A percentile compares a stretch with the other conserved stretches of the same genome.
These are phyloP conservation scores for Phytophthora aleatoria DNA, from an alignment of 352 stramenopile species.

Conservation along the genomic window DNA sequence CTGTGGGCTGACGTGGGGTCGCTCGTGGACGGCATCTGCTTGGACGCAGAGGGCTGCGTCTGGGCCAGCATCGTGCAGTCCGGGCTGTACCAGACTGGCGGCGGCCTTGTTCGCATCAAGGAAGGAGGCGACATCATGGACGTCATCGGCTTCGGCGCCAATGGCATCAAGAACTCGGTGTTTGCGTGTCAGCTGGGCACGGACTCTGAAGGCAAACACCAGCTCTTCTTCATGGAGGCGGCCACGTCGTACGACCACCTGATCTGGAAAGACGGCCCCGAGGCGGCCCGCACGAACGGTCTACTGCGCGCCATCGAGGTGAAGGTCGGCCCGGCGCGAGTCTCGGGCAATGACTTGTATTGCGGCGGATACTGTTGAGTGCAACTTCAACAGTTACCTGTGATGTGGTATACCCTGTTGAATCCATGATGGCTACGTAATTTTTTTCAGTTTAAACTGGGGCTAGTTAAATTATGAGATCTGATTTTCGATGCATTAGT, in stretches of 20 bases:
- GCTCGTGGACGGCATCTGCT: constrained; percentile 59
- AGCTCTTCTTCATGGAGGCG: constrained; percentile 68
- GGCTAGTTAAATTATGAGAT: too few relatives aligned
- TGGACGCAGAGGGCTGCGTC: constrained; percentile 72
- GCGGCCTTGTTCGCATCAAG: constrained; percentile 55
- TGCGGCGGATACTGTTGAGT: constrained; percentile 65
- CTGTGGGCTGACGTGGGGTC: constrained; percentile 64
- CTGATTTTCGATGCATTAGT: too few relatives aligned
- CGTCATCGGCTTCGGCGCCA: constrained; percentile 61
- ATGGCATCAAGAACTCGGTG: constrained; percentile 55
- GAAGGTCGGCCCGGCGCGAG: constrained; percentile 50
- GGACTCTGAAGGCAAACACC: constrained; percentile 53
- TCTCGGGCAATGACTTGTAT: constrained; percentile 44
- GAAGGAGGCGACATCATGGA: constrained; percentile 64
- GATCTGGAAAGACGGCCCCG: constrained; percentile 46
- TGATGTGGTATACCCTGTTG: too few relatives aligned
- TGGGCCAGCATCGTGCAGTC: constrained; percentile 63
- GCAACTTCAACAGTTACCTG: too few relatives aligned
- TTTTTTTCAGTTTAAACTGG: too few relatives aligned
- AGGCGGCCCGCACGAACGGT: constrained; percentile 43
- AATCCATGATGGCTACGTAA: too few relatives aligned
- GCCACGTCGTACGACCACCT: constrained; percentile 42
- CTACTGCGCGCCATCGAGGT: constrained; percentile 58
- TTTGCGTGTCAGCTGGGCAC: constrained; percentile 71
- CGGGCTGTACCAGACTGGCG: constrained; percentile 50